These are phyloP conservation scores for Lagenidium sp. DNA, from an alignment of 352 stramenopile genomes.

Conservation along the genomic window DNA sequence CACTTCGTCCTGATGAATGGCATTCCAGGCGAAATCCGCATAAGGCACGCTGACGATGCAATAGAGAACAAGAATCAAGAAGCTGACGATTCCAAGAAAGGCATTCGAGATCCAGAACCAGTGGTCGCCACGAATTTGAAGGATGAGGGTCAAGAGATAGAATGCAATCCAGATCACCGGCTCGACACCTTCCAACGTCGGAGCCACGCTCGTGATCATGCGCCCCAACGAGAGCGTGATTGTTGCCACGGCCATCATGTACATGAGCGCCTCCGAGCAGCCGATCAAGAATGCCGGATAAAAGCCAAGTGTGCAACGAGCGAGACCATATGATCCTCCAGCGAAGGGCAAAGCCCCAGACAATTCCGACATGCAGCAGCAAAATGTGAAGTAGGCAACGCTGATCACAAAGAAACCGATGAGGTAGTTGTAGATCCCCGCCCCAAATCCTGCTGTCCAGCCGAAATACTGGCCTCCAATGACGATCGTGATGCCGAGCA, in stretches of 20 bases:
- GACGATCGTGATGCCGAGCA: slow-evolving; percentile 44
- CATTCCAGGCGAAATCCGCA: neutral
- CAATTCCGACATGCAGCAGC: slow-evolving; percentile 36
- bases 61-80: slow-evolving; percentile 12
- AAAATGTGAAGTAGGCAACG: slow-evolving; percentile 26
- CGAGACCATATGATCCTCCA: slow-evolving; percentile 7
- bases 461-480: slow-evolving; percentile 43
- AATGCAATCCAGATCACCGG: slow-evolving; percentile 7
- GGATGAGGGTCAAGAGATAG: slow-evolving; percentile 7
- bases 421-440: slow-evolving; percentile 30
- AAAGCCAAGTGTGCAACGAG: neutral
- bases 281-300: neutral
- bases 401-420: slow-evolving; percentile 27
- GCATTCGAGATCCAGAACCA: slow-evolving; percentile 20
- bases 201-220: slow-evolving; percentile 18
- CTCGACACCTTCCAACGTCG: slow-evolving; percentile 1
- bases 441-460: slow-evolving; percentile 32
- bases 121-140: slow-evolving; percentile 9
- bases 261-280: slow-evolving; percentile 30
- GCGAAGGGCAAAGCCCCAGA: slow-evolving; percentile 17
- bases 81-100: slow-evolving; percentile 6
- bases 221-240: slow-evolving; percentile 20
- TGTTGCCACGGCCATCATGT: slow-evolving; percentile 31
- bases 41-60: slow-evolving; percentile 6
- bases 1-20: neutral